Conservation (phyloP, 2,329 filamentous ascomycete species). For the Chrysoporthe austroafricana region DNA sequence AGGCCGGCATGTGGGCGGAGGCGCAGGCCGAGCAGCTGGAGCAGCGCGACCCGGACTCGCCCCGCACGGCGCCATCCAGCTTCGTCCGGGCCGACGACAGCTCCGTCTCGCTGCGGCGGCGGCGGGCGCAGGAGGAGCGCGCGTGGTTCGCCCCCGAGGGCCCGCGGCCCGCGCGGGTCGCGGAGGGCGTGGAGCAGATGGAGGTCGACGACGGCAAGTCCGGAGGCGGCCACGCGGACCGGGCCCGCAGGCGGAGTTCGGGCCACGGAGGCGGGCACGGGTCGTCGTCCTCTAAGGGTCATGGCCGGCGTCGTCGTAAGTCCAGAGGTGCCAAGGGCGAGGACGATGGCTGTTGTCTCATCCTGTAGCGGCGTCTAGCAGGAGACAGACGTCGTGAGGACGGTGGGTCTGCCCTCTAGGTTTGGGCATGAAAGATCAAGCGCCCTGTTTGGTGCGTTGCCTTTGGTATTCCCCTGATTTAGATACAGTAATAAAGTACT, state of each 20-base stretch:
- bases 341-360: neutral
- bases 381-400: neutral
- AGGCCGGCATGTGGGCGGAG: no score
- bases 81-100: neutral
- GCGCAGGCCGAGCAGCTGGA: neutral
- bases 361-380: neutral
- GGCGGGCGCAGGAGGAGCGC: conserved; percentile 6
- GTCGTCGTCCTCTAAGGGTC: neutral
- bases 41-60: neutral
- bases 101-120: neutral
- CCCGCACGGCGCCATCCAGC: neutral
- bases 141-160: neutral
- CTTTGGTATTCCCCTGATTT: neutral
- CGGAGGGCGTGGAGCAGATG: neutral
- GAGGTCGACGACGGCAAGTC: neutral
- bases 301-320: neutral
- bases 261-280: no score
- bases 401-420: neutral
- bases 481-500: neutral
- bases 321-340: neutral
- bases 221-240: no score
- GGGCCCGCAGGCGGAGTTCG: no score
- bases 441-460: no score
- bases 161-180: neutral
- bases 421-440: neutral